Evolutionary conservation across 1,139 yeast species (phyloP), one percentile per base, ranked within the genome.

Genomic region (Suzukiozyma palmioleophila): DNA sequence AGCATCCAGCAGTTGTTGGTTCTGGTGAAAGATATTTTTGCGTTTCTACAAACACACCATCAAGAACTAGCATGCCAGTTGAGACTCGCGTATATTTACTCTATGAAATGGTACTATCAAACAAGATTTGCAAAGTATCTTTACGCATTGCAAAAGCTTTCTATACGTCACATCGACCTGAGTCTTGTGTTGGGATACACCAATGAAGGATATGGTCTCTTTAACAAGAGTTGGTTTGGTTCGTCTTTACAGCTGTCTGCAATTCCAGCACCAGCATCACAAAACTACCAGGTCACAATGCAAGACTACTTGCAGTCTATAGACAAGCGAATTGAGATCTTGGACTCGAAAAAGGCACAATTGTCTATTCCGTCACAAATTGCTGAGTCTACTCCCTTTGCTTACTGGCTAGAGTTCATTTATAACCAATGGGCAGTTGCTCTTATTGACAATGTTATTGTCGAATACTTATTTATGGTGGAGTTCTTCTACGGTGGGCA

Each of bases 21-120:
- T 6, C 67, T 70, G 26, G 79, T 80, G 13, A 76, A 76, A 44
- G 88, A 83, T 37, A 69, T 79, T 1, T 85, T 64, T 51, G 63
- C 63, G 2, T 89, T 85, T 47, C 59, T 92, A 28, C 58, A 66
- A 7, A 50, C 60, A 3, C 77, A 78, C 38, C 78, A 85, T 44
- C 70, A 74, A 3, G 73, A 79, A n/a, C 62, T 92, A 40, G 90
- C 95, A 0, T 56, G 66, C n/a, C 95, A 88, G 50, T 69, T 92
- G 33, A 75, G 80, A 43, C 74, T 77, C 50, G 97, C 97, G 0
- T 92, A 92, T 56, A 66, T 82, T 10, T 82, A 79, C 53, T 90
- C 97, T 2, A 89, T 90, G 88, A 72, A 77, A 52, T 92, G 98
- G 98, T 92, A 92, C 63, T 92, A 92, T 57, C 72, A 74, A 43